These are phyloP conservation scores for Crucibulum laeve DNA, from an alignment of 768 basidiomycete genomes.

Conservation along the genomic window DNA sequence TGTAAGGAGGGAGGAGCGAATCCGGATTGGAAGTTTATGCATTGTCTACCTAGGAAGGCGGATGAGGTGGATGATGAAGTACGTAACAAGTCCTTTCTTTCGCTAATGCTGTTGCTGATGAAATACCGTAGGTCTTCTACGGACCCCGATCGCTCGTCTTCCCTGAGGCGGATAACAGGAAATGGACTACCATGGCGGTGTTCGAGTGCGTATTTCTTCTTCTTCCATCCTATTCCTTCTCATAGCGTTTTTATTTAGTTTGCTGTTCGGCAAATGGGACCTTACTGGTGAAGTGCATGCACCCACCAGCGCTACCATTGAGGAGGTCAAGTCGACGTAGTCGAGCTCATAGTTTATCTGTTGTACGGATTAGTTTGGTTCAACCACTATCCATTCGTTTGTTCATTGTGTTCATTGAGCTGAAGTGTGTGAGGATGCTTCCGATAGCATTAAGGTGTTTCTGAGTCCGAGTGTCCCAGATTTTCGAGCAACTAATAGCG, in stretches of 20 bases:
- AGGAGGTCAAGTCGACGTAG: background rate
- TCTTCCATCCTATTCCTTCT: conserved; percentile 3
- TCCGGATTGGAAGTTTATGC: conserved; percentile 89
- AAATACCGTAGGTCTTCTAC: conserved; percentile 72
- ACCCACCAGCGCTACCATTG: background rate
- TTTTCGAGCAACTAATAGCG: too few relatives aligned
- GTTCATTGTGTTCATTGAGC: too few relatives aligned
- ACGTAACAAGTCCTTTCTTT: background rate
- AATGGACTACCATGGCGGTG: conserved; percentile 92
- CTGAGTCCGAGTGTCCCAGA: too few relatives aligned
- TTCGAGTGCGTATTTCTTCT: conserved; percentile 65
- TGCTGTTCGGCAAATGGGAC: conserved; percentile 47
- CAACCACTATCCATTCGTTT: too few relatives aligned
- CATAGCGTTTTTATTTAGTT: conserved; percentile 19
- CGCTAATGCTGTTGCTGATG: background rate
- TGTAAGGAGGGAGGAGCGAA: conserved; percentile 80
- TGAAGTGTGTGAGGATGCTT: too few relatives aligned
- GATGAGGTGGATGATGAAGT: conserved; percentile 97
- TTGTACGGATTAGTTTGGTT: background rate
- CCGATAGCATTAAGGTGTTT: too few relatives aligned
- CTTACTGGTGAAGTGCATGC: conserved; percentile 13
- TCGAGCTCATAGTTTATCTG: background rate
- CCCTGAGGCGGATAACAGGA: conserved; percentile 93
- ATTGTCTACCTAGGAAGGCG: conserved; percentile 90
- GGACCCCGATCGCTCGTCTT: conserved; percentile 89